A percentile compares a stretch with the other conserved stretches of the same genome.
Evolutionary conservation across 768 basidiomycete genomes (phyloP).

Genomic region (Boletus eberwhitei): DNA sequence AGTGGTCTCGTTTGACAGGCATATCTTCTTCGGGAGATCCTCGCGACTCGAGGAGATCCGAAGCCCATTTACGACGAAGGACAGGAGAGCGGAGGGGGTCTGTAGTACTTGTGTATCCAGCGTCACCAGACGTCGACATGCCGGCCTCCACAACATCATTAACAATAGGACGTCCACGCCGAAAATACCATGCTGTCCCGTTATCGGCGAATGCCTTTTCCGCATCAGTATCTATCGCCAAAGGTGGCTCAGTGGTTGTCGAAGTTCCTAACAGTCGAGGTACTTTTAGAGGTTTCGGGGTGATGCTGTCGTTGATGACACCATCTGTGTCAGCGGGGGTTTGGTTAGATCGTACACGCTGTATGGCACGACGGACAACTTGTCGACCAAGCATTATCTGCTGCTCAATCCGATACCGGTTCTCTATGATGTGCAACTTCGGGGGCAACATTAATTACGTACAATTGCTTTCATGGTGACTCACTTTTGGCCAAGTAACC

Average conservation of each 20-base stretch:
- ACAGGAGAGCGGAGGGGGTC: slow-evolving; percentile 41
- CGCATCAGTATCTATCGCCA: slow-evolving; percentile 77
- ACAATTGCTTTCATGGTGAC: slow-evolving; percentile 2
- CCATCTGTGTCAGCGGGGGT: slow-evolving; percentile 24
- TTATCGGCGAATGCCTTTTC: slow-evolving; percentile 62
- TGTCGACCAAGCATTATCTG: slow-evolving; percentile 80
- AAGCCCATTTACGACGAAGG: slow-evolving; percentile 48
- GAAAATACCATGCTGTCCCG: slow-evolving; percentile 54
- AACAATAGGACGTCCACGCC: slow-evolving; percentile 40
- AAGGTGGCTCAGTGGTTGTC: slow-evolving; percentile 48
- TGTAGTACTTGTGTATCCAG: slow-evolving; percentile 23
- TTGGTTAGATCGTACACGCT: slow-evolving; percentile 29
- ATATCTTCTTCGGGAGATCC: slow-evolving; percentile 17
- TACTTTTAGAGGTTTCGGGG: slow-evolving; percentile 26
- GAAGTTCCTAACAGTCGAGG: slow-evolving; percentile 11
- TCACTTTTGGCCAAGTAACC: slow-evolving; percentile 96
- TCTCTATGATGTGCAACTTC: slow-evolving; percentile 91
- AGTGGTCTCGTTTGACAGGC: slow-evolving; percentile 6
- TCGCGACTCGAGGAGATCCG: slow-evolving; percentile 38
- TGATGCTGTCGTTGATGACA: slow-evolving; percentile 19
- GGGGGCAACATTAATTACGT: slow-evolving; percentile 7
- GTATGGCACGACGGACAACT: slow-evolving; percentile 56
- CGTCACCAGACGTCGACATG: slow-evolving; percentile 31
- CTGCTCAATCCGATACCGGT: slow-evolving; percentile 80
- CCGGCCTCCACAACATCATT: slow-evolving; percentile 29